A percentile compares a stretch with the other conserved stretches of the same genome.
Conservation (phyloP, 805 yeast genomes). For the Kuraishia piskuri region DNA sequence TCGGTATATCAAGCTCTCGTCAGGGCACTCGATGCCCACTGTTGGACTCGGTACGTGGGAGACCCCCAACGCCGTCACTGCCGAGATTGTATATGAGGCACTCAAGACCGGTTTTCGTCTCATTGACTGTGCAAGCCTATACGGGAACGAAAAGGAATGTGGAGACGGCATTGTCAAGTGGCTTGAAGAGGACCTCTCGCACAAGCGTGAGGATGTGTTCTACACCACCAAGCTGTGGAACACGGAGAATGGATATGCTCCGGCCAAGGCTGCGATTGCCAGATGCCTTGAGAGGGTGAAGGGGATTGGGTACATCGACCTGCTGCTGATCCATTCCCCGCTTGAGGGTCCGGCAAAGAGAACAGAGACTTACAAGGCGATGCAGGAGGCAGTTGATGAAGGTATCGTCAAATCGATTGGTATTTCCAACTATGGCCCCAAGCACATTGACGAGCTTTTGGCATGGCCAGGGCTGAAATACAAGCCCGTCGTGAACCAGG, state of each 20-base stretch:
- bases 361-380: conserved; percentile 58
- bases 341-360: conserved; percentile 35
- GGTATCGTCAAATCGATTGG: conserved; percentile 63
- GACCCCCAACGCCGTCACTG: conserved; percentile 24
- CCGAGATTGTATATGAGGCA: conserved; percentile 32
- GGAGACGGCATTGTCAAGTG: conserved; percentile 37
- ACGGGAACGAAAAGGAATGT: conserved; percentile 39
- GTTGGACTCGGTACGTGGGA: conserved; percentile 45
- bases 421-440: conserved; percentile 63
- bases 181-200: conserved; percentile 25
- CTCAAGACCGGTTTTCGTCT: conserved; percentile 35
- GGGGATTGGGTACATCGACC: conserved; percentile 59
- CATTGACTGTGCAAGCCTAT: conserved; percentile 39
- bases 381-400: conserved; percentile 60
- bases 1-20: conserved; percentile 31
- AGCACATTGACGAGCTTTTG: conserved; percentile 53
- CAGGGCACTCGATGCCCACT: conserved; percentile 43
- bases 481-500: conserved; percentile 70
- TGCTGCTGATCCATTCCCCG: conserved; percentile 64
- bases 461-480: conserved; percentile 43
- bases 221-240: conserved; percentile 76
- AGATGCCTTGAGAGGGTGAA: conserved; percentile 44
- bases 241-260: conserved; percentile 47
- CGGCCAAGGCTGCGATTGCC: conserved; percentile 50
- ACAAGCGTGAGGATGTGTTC: conserved; percentile 41